These are phyloP conservation scores for Aspergillus spinulosporus DNA, from an alignment of 2,329 filamentous ascomycete species.

Conservation along the genomic window DNA sequence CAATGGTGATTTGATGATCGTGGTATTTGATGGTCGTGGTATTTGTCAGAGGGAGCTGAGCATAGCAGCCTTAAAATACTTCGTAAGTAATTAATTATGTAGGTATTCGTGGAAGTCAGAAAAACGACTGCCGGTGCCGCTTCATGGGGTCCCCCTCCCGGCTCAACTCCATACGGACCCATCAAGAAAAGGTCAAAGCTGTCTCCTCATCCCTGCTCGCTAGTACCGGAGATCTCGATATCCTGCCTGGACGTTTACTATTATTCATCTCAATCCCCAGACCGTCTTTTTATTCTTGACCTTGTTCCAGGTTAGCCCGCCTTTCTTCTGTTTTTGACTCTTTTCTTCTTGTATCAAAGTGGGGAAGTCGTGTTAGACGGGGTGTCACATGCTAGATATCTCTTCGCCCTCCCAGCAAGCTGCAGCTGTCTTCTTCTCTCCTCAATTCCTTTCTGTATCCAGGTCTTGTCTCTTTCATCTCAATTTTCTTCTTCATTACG, in stretches of 20 bases:
- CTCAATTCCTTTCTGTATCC: constrained; percentile 2
- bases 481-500: neutral
- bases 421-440: constrained; percentile 1
- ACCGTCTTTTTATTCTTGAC: too few species aligned
- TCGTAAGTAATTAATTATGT: neutral
- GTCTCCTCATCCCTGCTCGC: neutral
- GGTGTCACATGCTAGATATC: constrained; percentile 9
- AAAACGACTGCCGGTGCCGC: neutral
- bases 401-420: neutral
- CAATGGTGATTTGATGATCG: neutral
- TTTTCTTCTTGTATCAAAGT: neutral
- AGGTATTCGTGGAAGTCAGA: neutral
- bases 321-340: neutral
- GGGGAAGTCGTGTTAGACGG: neutral
- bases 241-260: neutral
- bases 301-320: neutral
- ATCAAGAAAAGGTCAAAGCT: constrained; percentile 2
- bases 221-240: constrained; percentile 3
- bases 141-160: neutral
- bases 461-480: neutral
- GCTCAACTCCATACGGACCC: neutral
- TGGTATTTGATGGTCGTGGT: neutral
- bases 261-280: too few species aligned
- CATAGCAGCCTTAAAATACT: neutral
- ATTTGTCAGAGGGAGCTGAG: neutral